Evolutionary conservation across 495 filamentous ascomycete species (phyloP), one percentile per base, ranked within the genome.

Genomic region (Podospora sp.): DNA sequence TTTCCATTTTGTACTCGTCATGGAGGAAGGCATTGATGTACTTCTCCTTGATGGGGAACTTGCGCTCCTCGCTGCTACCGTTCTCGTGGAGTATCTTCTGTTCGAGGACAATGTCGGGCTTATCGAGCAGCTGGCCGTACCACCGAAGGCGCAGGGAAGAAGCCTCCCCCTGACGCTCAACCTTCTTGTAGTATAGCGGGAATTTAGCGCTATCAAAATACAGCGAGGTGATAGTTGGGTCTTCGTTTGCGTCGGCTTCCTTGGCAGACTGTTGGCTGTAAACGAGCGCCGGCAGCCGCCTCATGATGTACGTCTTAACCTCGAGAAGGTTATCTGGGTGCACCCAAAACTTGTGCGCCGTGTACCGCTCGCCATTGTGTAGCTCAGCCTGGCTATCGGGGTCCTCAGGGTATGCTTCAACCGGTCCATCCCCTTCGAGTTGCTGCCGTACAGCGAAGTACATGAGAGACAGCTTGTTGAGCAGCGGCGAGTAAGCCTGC

Each of bases 271-370:
- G 87, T 50, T 95, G 90, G 73, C 95, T 97, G 77, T 97, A 99
- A 40, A 99, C 89, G 12, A 99, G 87, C 35, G 94, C 87, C 1
- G 95, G 95, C 11, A 99, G 84, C 50, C 90, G 91, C 53, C 95
- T 91, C 6, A 98, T 85, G 65, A 99, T 95, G 62, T 90, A 89
- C 14, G 95, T 97, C 81, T 97, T 97, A 68, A 97, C 91, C 79
- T 99, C 95, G 59, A 98, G 86, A 14, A 98, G 81, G 75, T 99
- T 98, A 70, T 98, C 95, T 0, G 86, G 82, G 73, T 99, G 95
- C 16, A 99, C 90, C 95, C 96, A 99, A 81, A 97, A 99, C 81
- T 98, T 99, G 78, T 95, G 88, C 25, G 93, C 92, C n/a, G 87
- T 91, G 75, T 96, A 98, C 63, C 84, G 84, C 72, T 94, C 84